These are phyloP conservation scores for Arctium lappa DNA, from an alignment of 129 eudicot species.

Conservation along the genomic window DNA sequence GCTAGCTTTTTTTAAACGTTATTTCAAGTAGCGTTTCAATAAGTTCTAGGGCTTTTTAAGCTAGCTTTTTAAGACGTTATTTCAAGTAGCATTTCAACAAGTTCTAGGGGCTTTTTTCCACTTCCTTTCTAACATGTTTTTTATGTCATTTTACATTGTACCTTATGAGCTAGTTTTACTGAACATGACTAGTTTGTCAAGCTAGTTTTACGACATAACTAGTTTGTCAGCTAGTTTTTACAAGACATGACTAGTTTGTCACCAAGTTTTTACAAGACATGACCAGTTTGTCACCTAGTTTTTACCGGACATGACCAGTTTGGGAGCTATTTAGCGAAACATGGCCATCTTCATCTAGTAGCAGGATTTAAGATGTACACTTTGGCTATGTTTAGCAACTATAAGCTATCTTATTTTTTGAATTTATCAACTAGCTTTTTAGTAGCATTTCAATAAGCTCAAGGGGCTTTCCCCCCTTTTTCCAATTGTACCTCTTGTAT, in stretches of 20 bases:
- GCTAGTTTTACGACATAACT: neutral
- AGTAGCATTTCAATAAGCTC: neutral
- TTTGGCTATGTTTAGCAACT: too few species aligned
- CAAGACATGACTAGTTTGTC: neutral
- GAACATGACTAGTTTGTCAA: too few species aligned
- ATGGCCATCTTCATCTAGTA: neutral
- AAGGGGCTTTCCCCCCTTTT: neutral
- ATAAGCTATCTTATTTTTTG: neutral
- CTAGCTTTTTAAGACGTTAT: neutral
- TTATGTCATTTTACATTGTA: neutral
- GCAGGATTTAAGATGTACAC: neutral
- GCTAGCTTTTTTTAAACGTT: neutral
- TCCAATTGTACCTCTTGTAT: neutral
- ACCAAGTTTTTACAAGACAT: neutral
- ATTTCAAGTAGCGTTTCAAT: neutral
- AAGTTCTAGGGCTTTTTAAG: neutral
- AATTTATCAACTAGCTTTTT: too few species aligned
- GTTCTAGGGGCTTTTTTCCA: neutral
- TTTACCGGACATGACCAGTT: neutral
- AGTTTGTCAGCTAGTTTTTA: neutral
- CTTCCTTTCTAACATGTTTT: neutral
- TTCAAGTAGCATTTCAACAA: neutral
- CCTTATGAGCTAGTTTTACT: neutral
- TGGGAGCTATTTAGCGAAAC: neutral
- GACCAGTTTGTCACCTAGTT: neutral